A percentile compares a stretch with the other conserved stretches of the same genome.
Conservation (phyloP, 1,139 yeast genomes). For the Yamadazyma mexicana region DNA sequence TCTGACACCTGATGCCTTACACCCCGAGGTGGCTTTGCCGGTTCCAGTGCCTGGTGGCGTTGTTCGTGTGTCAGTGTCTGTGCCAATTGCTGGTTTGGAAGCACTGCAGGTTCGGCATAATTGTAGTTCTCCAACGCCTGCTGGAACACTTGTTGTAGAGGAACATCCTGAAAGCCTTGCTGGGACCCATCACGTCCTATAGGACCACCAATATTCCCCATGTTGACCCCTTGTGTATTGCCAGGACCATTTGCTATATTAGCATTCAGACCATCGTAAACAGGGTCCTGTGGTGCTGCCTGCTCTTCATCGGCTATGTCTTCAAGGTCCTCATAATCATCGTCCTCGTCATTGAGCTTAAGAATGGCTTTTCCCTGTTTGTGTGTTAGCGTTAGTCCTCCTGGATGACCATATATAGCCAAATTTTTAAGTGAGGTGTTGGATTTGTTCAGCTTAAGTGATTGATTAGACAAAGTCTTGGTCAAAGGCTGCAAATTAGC, state of each 20-base stretch:
- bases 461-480: constrained; percentile 34
- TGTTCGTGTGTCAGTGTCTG: no score
- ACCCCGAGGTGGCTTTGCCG: neutral
- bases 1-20: neutral
- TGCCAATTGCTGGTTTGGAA: no score
- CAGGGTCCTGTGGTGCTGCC: no score
- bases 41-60: no score
- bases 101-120: constrained; percentile 5
- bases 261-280: no score
- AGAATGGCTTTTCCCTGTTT: constrained; percentile 44
- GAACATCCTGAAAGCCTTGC: constrained; percentile 4
- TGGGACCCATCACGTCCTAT: neutral
- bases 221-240: no score
- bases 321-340: constrained; percentile 32
- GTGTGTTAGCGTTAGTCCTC: constrained; percentile 41
- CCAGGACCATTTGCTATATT: no score
- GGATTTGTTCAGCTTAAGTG: constrained; percentile 33
- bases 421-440: constrained; percentile 36
- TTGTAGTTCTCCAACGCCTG: constrained; percentile 15
- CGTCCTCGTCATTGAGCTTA: constrained; percentile 34
- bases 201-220: no score
- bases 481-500: constrained; percentile 42
- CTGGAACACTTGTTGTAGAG: constrained; percentile 18
- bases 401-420: constrained; percentile 12
- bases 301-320: constrained; percentile 12